These are phyloP conservation scores for Xylaria hypoxylon DNA, from an alignment of 2,329 filamentous ascomycete species.

Conservation along the genomic window DNA sequence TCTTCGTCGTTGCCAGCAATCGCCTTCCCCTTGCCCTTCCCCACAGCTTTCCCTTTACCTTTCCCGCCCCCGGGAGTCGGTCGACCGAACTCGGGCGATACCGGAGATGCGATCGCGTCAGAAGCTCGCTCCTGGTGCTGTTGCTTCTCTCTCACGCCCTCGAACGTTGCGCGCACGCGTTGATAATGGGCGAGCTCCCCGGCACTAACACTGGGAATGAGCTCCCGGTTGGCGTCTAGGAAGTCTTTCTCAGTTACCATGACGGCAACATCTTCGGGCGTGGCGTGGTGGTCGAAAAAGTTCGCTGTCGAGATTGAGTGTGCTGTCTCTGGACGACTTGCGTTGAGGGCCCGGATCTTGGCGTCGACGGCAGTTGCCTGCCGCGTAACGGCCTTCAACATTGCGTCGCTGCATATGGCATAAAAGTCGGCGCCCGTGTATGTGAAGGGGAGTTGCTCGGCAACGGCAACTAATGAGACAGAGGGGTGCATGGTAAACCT, in stretches of 20 bases:
- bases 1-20: constrained; percentile 52
- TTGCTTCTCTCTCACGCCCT: constrained; percentile 68
- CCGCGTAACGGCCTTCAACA: constrained; percentile 97
- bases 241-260: constrained; percentile 93
- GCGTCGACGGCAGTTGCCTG: constrained; percentile 85
- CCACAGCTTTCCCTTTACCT: constrained; percentile 54
- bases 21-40: constrained; percentile 55
- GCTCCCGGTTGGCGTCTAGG: constrained; percentile 79
- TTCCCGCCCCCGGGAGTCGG: constrained; percentile 36
- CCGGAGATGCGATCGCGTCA: constrained; percentile 27
- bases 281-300: constrained; percentile 94
- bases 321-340: constrained; percentile 52
- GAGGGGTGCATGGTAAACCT: constrained; percentile 87
- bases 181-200: constrained; percentile 95
- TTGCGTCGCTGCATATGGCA: constrained; percentile 95
- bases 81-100: constrained; percentile 34
- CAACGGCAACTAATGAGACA: constrained; percentile 79
- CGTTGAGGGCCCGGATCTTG: constrained; percentile 79
- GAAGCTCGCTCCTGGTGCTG: constrained; percentile 54
- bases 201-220: constrained; percentile 92
- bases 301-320: constrained; percentile 83
- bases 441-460: constrained; percentile 86
- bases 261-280: constrained; percentile 83
- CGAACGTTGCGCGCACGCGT: constrained; percentile 83
- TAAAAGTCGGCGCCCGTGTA: constrained; percentile 99